Evolutionary conservation across 2,329 filamentous ascomycete species (phyloP).

Genomic region (Zymoseptoria brevis): DNA sequence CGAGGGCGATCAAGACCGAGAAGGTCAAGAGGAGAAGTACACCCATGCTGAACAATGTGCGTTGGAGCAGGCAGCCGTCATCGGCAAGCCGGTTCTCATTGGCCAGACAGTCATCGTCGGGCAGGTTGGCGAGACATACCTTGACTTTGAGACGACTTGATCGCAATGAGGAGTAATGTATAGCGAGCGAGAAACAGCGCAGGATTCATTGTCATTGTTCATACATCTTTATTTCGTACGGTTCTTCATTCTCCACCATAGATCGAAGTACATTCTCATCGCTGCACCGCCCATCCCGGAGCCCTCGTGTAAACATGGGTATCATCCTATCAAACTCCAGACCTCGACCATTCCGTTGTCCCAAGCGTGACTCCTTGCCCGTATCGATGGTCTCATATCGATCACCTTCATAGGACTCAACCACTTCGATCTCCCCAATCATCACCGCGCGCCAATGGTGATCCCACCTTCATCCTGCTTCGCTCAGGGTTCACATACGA

Average conservation of each 20-base stretch:
- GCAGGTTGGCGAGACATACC: background rate
- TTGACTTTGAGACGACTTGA: background rate
- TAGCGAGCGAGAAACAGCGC: background rate
- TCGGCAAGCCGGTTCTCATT: background rate
- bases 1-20: background rate
- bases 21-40: slow-evolving; percentile 2
- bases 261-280: background rate
- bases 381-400: no score
- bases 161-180: background rate
- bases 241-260: background rate
- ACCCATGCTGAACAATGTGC: slow-evolving; percentile 10
- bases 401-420: background rate
- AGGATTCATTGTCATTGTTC: background rate
- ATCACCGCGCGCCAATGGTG: background rate
- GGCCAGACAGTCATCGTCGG: background rate
- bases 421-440: background rate
- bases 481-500: slow-evolving; percentile 4
- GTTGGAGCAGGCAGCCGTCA: slow-evolving; percentile 3
- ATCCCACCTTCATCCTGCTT: background rate
- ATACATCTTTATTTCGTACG: background rate
- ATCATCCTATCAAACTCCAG: background rate
- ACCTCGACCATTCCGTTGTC: background rate
- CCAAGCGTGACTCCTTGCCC: background rate
- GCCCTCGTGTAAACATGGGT: background rate
- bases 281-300: background rate